phyloP scores from a whole-genome alignment of 331 rosid species.

The Cucumis variabilis region DNA sequence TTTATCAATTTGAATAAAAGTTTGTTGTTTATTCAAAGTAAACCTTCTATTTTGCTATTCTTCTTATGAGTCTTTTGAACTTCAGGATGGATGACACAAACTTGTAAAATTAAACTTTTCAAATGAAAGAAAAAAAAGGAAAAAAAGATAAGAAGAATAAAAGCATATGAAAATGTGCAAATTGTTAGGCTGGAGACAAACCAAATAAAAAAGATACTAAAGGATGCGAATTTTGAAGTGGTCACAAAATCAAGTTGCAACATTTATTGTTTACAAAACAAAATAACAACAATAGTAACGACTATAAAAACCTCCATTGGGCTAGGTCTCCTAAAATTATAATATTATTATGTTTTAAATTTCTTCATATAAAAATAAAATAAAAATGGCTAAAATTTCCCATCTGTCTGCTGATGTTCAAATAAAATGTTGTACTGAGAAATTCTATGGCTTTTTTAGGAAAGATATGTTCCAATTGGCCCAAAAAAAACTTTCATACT shows the following conservation, averaged over 20 bases:
- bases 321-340: neutral
- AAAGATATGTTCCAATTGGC: neutral
- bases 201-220: neutral
- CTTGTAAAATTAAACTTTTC: no score
- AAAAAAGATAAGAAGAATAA: no score
- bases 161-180: neutral
- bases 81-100: no score
- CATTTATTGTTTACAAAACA: neutral
- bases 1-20: no score
- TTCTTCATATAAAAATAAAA: neutral
- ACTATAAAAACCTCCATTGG: neutral
- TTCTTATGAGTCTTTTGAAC: no score
- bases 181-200: neutral
- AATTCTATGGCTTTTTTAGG: constrained; percentile 18
- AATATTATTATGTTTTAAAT: no score
- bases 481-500: neutral
- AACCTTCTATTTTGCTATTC: no score
- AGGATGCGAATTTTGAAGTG: neutral
- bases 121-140: no score
- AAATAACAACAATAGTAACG: no score
- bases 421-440: neutral
- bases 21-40: no score
- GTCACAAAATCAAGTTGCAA: constrained; percentile 2
- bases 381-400: constrained; percentile 15
- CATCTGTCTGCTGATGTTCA: neutral